These are phyloP conservation scores for Ramaria sp. DNA, from an alignment of 768 basidiomycete species.

Conservation along the genomic window DNA sequence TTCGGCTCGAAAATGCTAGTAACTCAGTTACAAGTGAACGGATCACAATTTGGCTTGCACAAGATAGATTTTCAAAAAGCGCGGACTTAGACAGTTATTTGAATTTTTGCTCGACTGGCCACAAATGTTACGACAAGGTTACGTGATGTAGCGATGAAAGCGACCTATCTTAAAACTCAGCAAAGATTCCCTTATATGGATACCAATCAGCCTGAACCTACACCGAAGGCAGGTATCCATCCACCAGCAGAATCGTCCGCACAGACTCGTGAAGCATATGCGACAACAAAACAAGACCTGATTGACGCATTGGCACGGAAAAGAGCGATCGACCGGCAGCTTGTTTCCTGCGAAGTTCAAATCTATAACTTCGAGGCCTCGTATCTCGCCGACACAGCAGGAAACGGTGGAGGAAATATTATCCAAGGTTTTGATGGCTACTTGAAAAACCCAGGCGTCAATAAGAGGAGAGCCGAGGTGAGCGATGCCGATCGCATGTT, in stretches of 20 bases:
- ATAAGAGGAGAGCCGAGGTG: constrained; percentile 63
- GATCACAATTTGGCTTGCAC: no score
- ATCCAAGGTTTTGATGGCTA: constrained; percentile 83
- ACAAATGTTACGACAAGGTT: no score
- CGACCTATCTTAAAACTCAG: background rate
- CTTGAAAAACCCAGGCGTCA: constrained; percentile 62
- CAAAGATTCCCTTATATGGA: background rate
- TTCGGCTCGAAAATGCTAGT: no score
- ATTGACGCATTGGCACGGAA: constrained; percentile 66
- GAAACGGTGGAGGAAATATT: constrained; percentile 59
- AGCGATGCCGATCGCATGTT: constrained; percentile 72
- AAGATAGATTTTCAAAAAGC: no score
- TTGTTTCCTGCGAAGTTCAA: constrained; percentile 69
- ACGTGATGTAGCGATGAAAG: no score
- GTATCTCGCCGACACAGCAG: constrained; percentile 69
- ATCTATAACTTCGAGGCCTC: constrained; percentile 68
- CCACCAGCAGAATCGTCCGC: constrained; percentile 3
- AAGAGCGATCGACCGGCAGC: constrained; percentile 61
- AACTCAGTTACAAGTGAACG: no score
- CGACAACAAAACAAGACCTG: constrained; percentile 64
- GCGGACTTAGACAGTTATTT: no score
- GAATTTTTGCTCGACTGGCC: no score
- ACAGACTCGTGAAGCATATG: constrained; percentile 30
- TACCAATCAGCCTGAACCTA: background rate
- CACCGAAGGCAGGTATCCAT: background rate